phyloP scores from a whole-genome alignment of 23 red algal species.

The Gracilaria vermiculophylla region DNA sequence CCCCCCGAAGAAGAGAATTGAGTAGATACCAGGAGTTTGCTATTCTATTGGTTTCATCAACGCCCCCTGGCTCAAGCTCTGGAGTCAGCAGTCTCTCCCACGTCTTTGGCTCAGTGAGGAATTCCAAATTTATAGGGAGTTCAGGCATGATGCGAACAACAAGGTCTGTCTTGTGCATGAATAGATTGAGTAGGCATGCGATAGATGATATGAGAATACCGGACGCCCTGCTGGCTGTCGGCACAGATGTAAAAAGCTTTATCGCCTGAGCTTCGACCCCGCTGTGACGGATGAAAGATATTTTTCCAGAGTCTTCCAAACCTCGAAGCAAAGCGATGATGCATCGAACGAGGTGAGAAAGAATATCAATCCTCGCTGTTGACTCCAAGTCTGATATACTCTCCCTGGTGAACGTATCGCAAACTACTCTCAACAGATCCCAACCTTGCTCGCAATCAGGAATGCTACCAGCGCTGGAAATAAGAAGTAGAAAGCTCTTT shows the following conservation, averaged over 20 bases:
- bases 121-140: constrained; percentile 1
- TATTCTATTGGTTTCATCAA: constrained; percentile 6
- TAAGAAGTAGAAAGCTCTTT: neutral
- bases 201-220: constrained; percentile 3
- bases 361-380: neutral
- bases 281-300: constrained; percentile 9
- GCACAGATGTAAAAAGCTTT: neutral
- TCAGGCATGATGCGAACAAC: neutral
- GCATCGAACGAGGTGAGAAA: neutral
- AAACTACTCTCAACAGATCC: neutral
- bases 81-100: constrained; percentile 15
- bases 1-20: neutral
- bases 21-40: constrained; percentile 3
- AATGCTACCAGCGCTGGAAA: neutral
- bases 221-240: neutral
- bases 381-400: neutral
- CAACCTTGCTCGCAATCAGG: neutral
- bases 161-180: constrained; percentile 23
- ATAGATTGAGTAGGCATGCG: neutral
- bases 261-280: constrained; percentile 4
- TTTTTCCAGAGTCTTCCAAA: neutral
- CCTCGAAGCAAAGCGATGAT: neutral
- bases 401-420: constrained; percentile 4
- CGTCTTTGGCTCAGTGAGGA: neutral
- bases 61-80: neutral